Percentiles rank a stretch among this genome's conserved stretches.
Evolutionary conservation across 768 basidiomycete species (phyloP).

Genomic region (Mycena kentingensis): DNA sequence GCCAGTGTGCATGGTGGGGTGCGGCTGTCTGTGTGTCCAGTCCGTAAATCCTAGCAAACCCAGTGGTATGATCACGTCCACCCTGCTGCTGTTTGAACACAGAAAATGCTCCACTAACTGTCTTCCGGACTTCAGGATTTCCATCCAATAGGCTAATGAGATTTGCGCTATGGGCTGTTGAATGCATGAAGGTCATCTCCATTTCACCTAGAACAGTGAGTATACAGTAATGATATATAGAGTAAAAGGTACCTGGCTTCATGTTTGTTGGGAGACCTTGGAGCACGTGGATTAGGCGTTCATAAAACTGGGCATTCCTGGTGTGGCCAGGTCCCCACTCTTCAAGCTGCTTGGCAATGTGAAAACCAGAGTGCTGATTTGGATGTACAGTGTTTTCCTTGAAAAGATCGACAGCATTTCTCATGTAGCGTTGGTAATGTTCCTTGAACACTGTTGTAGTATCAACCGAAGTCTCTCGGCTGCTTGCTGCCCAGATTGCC

Average conservation of each 20-base stretch:
- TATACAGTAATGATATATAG: background rate
- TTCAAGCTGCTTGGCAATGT: conserved; percentile 29
- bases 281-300: conserved; percentile 22
- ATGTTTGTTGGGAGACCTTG: conserved; percentile 24
- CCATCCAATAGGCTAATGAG: no score
- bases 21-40: no score
- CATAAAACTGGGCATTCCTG: conserved; percentile 7
- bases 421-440: conserved; percentile 25
- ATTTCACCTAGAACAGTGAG: conserved; percentile 16
- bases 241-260: conserved; percentile 16
- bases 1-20: no score
- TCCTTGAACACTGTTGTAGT: conserved; percentile 14
- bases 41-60: no score
- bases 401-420: conserved; percentile 22
- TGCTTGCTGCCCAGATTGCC: conserved; percentile 26
- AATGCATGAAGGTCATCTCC: conserved; percentile 15
- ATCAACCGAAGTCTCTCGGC: conserved; percentile 12
- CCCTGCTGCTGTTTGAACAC: no score
- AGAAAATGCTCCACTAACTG: no score
- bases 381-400: conserved; percentile 28
- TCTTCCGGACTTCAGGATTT: no score
- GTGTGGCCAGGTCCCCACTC: conserved; percentile 33
- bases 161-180: conserved; percentile 8
- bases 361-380: conserved; percentile 34
- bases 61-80: no score